phyloP scores from a whole-genome alignment of 1,284 basidiomycete genomes.

The Inonotus hispidus region DNA sequence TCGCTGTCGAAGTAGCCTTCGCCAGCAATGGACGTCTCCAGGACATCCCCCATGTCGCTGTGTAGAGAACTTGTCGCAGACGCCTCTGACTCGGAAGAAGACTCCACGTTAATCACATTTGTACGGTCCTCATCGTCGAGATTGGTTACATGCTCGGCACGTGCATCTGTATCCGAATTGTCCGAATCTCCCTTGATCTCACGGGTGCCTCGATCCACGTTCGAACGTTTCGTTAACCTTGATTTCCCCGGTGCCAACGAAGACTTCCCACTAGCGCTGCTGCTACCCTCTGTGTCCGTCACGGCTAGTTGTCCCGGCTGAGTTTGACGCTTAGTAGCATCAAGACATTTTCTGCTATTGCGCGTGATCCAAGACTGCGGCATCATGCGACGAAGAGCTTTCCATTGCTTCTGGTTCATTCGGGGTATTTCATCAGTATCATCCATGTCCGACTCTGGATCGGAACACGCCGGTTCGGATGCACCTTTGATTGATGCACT shows the following conservation, averaged over 20 bases:
- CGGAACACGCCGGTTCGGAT: background rate
- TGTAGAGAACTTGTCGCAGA: background rate
- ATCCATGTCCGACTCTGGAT: background rate
- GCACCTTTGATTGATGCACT: background rate
- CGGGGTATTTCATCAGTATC: slow-evolving; percentile 17
- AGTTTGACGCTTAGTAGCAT: background rate
- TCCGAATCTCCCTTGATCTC: slow-evolving; percentile 44
- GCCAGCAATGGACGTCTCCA: slow-evolving; percentile 26
- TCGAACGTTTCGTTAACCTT: slow-evolving; percentile 31
- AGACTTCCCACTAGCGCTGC: slow-evolving; percentile 3
- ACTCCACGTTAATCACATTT: background rate
- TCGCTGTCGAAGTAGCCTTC: slow-evolving; percentile 29
- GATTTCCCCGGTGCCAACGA: slow-evolving; percentile 41
- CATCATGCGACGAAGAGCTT: slow-evolving; percentile 38
- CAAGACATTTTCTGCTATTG: slow-evolving; percentile 14
- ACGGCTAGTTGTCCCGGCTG: slow-evolving; percentile 18
- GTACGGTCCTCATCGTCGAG: background rate
- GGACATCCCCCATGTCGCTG: slow-evolving; percentile 18
- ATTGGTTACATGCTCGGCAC: background rate
- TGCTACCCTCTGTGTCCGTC: slow-evolving; percentile 12
- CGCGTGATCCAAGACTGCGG: slow-evolving; percentile 40
- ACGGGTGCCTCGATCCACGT: slow-evolving; percentile 23
- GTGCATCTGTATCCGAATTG: slow-evolving; percentile 35
- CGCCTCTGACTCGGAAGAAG: slow-evolving; percentile 7
- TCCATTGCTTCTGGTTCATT: slow-evolving; percentile 26